Evolutionary conservation across 2,329 filamentous ascomycete genomes (phyloP).

Genomic region (Colletotrichum trifolii): DNA sequence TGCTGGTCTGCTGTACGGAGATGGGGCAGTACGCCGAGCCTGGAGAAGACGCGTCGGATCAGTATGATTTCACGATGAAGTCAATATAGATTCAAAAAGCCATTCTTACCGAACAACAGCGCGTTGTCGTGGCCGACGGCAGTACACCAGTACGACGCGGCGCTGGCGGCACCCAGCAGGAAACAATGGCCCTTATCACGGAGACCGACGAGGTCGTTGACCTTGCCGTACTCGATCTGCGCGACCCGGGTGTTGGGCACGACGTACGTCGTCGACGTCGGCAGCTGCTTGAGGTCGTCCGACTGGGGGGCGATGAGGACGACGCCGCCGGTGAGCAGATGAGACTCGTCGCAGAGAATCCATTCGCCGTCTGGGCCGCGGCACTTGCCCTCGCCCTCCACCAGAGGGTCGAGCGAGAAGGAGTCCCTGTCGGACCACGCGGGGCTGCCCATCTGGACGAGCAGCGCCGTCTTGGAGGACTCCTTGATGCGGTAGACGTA

Average conservation of each 20-base stretch:
- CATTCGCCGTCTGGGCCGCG: conserved; percentile 1
- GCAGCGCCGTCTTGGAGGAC: conserved; percentile 18
- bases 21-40: conserved; percentile 32
- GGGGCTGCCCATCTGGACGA: conserved; percentile 32
- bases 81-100: too few relatives aligned
- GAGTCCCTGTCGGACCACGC: conserved; percentile 31
- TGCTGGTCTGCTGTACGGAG: conserved; percentile 14
- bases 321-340: conserved; percentile 22
- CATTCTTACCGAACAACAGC: conserved; percentile 26
- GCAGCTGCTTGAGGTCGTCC: conserved; percentile 15
- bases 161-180: conserved; percentile 18
- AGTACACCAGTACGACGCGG: conserved; percentile 32
- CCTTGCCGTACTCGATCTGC: conserved; percentile 25
- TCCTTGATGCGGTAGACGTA: conserved; percentile 11
- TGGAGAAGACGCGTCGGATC: not conserved
- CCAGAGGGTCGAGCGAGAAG: conserved; percentile 22
- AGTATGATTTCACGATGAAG: not conserved
- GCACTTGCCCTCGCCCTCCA: conserved; percentile 5
- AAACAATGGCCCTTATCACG: conserved; percentile 17
- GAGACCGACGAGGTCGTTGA: conserved; percentile 8
- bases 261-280: conserved; percentile 16
- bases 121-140: conserved; percentile 4
- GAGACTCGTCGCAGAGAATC: conserved; percentile 25
- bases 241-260: conserved; percentile 17
- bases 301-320: conserved; percentile 22